Conservation (phyloP, 2,329 filamentous ascomycete species). For the Lachnellula occidentalis region DNA sequence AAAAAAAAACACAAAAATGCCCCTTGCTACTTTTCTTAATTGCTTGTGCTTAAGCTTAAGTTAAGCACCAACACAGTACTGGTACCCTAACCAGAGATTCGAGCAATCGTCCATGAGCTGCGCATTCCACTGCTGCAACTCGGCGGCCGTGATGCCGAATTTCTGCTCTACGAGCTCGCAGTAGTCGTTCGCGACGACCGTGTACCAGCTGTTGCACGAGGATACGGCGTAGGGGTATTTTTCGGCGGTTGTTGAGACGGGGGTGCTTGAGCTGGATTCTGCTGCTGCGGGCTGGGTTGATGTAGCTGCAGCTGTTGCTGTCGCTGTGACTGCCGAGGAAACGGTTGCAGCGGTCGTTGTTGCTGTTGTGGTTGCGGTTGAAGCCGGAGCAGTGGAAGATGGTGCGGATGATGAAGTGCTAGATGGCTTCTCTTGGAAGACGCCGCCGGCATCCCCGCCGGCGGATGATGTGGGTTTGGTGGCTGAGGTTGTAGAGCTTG, state of each 20-base stretch:
- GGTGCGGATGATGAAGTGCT: no score
- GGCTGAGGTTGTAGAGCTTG: not conserved
- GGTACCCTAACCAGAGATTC: conserved; percentile 34
- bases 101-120: conserved; percentile 29
- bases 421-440: no score
- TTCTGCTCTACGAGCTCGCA: conserved; percentile 28
- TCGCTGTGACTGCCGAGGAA: not conserved
- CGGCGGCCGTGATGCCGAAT: conserved; percentile 25
- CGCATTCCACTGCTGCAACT: conserved; percentile 30
- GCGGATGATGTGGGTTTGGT: not conserved
- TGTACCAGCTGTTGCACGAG: conserved; percentile 4
- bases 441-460: no score
- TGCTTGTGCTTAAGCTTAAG: no score
- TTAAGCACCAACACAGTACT: conserved; percentile 29
- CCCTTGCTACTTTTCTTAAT: not conserved
- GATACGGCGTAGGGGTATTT: conserved; percentile 2
- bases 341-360: not conserved
- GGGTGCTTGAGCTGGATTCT: not conserved
- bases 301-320: not conserved
- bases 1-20: not conserved
- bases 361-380: not conserved
- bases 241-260: not conserved
- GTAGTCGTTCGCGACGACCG: conserved; percentile 4
- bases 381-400: not conserved
- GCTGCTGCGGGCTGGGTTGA: not conserved